phyloP scores from a whole-genome alignment of 805 yeast species.

The Candida hispaniensis region DNA sequence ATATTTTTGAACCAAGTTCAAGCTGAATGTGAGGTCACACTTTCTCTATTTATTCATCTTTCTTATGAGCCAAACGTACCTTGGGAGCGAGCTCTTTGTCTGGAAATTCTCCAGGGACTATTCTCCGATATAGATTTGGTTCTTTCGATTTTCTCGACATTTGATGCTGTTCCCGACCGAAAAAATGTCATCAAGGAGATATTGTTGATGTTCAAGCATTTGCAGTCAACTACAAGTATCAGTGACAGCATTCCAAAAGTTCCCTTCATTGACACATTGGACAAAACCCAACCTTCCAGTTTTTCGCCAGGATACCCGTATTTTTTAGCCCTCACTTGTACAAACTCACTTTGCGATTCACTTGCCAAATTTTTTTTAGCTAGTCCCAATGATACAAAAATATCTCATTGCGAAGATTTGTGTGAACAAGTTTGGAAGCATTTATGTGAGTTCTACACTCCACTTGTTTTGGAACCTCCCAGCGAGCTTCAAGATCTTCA shows the following conservation, averaged over 20 bases:
- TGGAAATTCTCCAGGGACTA: slow-evolving; percentile 60
- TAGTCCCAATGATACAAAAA: slow-evolving; percentile 4
- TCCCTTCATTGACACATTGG: slow-evolving; percentile 62
- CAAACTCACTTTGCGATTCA: slow-evolving; percentile 55
- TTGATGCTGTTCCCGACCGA: slow-evolving; percentile 48
- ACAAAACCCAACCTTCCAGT: slow-evolving; percentile 67
- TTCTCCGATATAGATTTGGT: slow-evolving; percentile 47
- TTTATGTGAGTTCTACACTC: slow-evolving; percentile 37
- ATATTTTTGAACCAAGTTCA: slow-evolving; percentile 53
- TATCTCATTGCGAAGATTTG: slow-evolving; percentile 4
- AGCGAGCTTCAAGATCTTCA: slow-evolving; percentile 60
- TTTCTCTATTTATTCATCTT: slow-evolving; percentile 65
- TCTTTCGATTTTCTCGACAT: slow-evolving; percentile 44
- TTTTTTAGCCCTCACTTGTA: slow-evolving; percentile 44
- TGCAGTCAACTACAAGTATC: slow-evolving; percentile 4
- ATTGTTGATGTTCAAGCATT: slow-evolving; percentile 36
- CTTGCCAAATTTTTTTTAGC: slow-evolving; percentile 36
- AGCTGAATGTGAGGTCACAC: slow-evolving; percentile 70
- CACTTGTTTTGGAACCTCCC: slow-evolving; percentile 52
- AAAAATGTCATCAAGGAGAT: slow-evolving; percentile 48
- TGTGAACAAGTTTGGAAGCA: slow-evolving; percentile 27
- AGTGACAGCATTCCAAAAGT: slow-evolving; percentile 32
- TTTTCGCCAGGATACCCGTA: slow-evolving; percentile 52
- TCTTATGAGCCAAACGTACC: slow-evolving; percentile 43
- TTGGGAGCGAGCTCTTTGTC: slow-evolving; percentile 67